These are phyloP conservation scores for Escallonia rubra DNA, from an alignment of 129 eudicot genomes.

Conservation along the genomic window DNA sequence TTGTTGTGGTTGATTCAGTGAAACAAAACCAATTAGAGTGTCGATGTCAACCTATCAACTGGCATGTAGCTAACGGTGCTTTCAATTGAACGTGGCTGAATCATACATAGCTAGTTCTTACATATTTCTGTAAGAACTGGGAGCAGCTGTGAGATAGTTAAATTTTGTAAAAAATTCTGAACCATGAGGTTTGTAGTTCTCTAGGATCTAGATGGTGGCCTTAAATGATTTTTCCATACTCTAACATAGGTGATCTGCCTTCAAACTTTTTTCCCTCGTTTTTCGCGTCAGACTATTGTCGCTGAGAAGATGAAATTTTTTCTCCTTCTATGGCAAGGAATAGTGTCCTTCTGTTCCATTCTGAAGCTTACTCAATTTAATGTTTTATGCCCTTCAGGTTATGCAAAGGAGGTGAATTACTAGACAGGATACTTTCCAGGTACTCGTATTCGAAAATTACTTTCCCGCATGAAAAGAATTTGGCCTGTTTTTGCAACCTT, in stretches of 20 bases:
- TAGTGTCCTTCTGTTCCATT: not conserved
- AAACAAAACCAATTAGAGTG: not conserved
- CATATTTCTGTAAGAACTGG: not conserved
- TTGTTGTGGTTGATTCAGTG: not conserved
- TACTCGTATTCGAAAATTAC: constrained; percentile 16
- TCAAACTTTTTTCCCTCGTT: not conserved
- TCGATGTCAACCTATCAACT: not conserved
- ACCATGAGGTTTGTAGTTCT: no score
- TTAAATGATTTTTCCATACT: not conserved
- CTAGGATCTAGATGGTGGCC: no score
- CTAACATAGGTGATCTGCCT: not conserved
- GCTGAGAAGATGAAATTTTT: not conserved
- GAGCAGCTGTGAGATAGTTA: not conserved
- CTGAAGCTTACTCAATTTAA: not conserved
- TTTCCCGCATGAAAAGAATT: not conserved
- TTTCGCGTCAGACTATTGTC: not conserved
- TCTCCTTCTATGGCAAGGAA: not conserved
- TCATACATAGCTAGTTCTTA: no score
- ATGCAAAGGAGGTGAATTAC: constrained; percentile 95
- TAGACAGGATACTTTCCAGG: constrained; percentile 93
- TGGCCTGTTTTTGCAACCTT: not conserved
- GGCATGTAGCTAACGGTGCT: not conserved
- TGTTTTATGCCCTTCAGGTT: constrained; percentile 43
- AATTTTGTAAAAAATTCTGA: no score
- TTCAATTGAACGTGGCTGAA: not conserved